These are phyloP conservation scores for Mortierella claussenii DNA, from an alignment of 192 early-diverging fungal genomes.

Conservation along the genomic window DNA sequence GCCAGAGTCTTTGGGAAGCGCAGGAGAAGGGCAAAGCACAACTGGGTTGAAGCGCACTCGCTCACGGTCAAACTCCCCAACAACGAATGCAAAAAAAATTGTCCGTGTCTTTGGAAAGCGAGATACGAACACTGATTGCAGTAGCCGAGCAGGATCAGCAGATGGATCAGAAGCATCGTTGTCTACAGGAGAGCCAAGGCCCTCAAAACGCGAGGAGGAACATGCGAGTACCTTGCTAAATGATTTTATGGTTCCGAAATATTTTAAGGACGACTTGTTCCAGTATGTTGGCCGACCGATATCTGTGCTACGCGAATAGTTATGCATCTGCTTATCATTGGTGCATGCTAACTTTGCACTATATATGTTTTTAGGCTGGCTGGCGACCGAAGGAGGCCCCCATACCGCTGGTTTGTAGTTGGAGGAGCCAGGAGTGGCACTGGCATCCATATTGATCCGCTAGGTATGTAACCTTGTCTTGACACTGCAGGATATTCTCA, in stretches of 20 bases:
- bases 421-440: conserved; percentile 80
- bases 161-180: neutral
- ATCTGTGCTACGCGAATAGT: neutral
- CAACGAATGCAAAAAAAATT: conserved; percentile 19
- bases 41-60: conserved; percentile 31
- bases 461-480: conserved; percentile 41
- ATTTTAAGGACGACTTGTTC: conserved; percentile 81
- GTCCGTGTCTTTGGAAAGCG: conserved; percentile 38
- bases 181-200: conserved; percentile 5
- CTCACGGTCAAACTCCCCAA: conserved; percentile 30
- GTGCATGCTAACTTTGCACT: neutral
- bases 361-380: conserved; percentile 40
- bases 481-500: too few relatives aligned
- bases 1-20: neutral
- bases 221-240: conserved; percentile 59
- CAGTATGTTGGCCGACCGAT: conserved; percentile 24
- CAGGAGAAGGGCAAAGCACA: neutral
- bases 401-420: conserved; percentile 82
- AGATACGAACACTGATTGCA: conserved; percentile 2
- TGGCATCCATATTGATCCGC: conserved; percentile 76
- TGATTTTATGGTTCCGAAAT: conserved; percentile 75
- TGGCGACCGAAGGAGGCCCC: conserved; percentile 70
- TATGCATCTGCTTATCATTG: neutral
- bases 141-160: neutral
- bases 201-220: conserved; percentile 22